Evolutionary conservation across 2,329 filamentous ascomycete genomes (phyloP), one percentile per base, ranked within the genome.

Genomic region (Hypoxylon sp.): DNA sequence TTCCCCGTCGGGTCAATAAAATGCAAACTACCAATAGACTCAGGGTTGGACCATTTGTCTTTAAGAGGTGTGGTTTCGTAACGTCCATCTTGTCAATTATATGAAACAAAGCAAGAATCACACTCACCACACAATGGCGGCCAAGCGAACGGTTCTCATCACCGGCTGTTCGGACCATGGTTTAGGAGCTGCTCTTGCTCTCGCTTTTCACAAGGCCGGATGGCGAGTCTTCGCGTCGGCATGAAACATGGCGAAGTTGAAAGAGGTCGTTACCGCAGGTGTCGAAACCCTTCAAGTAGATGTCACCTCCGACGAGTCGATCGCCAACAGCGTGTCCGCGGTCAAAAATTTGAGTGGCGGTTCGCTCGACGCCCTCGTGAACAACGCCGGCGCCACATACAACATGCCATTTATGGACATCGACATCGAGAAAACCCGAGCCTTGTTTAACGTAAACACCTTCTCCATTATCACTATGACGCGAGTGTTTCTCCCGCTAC

Each of bases 91-190:
- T 15, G 4, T n/a, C 6, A 5, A 37, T 15, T 5, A 37, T n/a
- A 37, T 15, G 32, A n/a, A n/a, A 15, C n/a, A 15, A 37, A 37
- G 32, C 11, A n/a, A 37, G 13, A n/a, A n/a, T 37, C 2, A 15
- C 32, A n/a, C 32, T n/a, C 6, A 37, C 32, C 13, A n/a, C 32
- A 28, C 20, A n/a, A 48, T 34, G 22, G 26, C 17, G 20, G 13
- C 43, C 11, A 56, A 56, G 10, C 32, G 39, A n/a, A 70, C 68
- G 6, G 74, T 75, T 20, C 73, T 80, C 13, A 77, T 80, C 34
- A 80, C 78, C 13, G 78, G 78, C 32, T 80, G 78, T 65, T 73
- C 73, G 57, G 65, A 64, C 7, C 78, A 78, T 17, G 78, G 79
- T 1, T 75, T 81, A 20, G 79, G 79, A 24, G 68, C 73, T 19